phyloP scores from a whole-genome alignment of 495 filamentous ascomycete genomes.

The Cercophora samala region DNA sequence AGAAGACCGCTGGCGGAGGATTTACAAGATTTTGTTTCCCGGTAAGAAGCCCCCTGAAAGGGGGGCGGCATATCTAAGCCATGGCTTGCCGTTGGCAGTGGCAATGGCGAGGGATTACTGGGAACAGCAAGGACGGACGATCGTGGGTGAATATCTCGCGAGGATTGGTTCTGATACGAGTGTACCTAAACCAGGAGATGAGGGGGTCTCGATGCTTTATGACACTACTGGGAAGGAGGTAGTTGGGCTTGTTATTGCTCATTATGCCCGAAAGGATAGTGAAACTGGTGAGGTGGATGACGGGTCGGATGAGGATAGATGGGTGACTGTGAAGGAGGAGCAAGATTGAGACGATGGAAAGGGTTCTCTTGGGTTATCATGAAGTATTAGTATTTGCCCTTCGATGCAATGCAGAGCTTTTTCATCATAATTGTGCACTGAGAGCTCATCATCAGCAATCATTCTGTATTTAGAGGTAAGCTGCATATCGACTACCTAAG shows the following conservation, averaged over 20 bases:
- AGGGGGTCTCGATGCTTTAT: not conserved
- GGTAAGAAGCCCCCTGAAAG: not conserved
- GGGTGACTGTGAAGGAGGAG: not conserved
- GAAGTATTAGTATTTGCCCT: too few relatives aligned
- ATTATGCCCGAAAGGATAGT: not conserved
- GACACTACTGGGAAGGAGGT: not conserved
- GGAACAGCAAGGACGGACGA: not conserved
- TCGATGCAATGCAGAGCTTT: too few relatives aligned
- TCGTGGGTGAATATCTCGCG: not conserved
- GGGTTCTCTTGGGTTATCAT: too few relatives aligned
- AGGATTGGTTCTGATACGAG: not conserved
- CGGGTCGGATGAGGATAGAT: not conserved
- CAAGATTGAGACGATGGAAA: not conserved
- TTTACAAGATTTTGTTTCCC: not conserved
- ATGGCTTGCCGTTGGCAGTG: not conserved
- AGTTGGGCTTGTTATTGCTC: not conserved
- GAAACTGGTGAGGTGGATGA: not conserved
- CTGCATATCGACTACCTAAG: too few relatives aligned
- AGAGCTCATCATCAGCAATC: too few relatives aligned
- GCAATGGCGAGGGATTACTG: not conserved
- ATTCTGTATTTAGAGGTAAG: too few relatives aligned
- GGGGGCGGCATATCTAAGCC: not conserved
- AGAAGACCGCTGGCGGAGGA: not conserved
- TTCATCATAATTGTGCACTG: too few relatives aligned
- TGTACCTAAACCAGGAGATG: not conserved